Base-by-base conservation (phyloP, 257 asterid species). In the Solanum boliviense region DNA sequence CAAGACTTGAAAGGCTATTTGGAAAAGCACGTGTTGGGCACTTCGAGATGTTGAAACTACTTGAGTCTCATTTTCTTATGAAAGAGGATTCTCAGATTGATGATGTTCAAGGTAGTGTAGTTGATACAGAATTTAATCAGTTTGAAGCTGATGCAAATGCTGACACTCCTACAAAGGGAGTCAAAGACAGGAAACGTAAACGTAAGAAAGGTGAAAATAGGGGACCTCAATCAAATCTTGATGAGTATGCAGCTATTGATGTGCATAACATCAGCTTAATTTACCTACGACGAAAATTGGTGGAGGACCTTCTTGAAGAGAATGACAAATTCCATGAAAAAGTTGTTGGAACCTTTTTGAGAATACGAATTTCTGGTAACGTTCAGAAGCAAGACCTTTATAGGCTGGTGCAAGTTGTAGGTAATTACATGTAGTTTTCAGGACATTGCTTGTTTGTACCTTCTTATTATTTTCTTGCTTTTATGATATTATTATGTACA, bases 21-120 rank as follows among this genome's bases (percentile, higher is more conserved):
- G 98, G 99, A 85, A 97, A 97, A 92, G 93, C 98, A 83, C 95
- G 98, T 13, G 99, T 96, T 89, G 99, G 96, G 90, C 99, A 97
- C 93, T 97, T 97, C 90, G 99, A 97, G 93, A 97, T 97, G 99
- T 93, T 97, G 86, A 97, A 97, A 92, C 98, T 97, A 89, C 95
- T 97, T 81, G 99, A 97, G 89, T 96, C 99, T 83, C 99, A 97
- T 91, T 96, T 96, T 92, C 88, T 95, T 35, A 5, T 91, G 58
- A 95, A 92, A 91, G 98, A 94, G 87, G 99, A 95, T 85, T 81
- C 92, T 88, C 98, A 94, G 56, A 91, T 86, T 52, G 99, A 95
- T 94, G 99, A 97, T 88, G 91, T 88, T 88, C 98, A 96, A 88
- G 98, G 96, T 73, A 96, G 93, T 90, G 95, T 94, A 90, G 99